Conservation (phyloP, 2,329 filamentous ascomycete genomes). For the Cordyceps pruinosa region DNA sequence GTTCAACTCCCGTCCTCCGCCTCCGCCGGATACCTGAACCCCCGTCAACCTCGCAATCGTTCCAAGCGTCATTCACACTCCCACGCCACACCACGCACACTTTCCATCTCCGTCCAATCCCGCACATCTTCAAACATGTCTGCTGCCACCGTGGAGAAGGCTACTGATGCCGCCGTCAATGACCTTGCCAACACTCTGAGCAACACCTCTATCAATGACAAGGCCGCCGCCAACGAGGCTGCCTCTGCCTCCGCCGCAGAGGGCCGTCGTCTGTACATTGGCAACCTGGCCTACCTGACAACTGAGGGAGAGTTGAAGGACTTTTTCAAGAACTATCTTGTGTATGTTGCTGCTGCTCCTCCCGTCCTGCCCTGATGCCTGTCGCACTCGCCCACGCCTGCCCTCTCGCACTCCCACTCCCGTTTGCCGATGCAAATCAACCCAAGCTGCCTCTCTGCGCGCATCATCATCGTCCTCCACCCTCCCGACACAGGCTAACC, state of each 20-base stretch:
- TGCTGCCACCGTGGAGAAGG: conserved; percentile 59
- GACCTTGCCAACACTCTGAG: conserved; percentile 68
- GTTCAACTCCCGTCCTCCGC: conserved; percentile 45
- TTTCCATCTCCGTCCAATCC: conserved; percentile 31
- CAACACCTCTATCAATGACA: conserved; percentile 60
- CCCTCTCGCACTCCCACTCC: no score
- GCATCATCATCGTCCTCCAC: background rate
- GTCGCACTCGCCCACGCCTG: background rate
- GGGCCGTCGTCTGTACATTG: conserved; percentile 98
- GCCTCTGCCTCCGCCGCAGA: conserved; percentile 96
- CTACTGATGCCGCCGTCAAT: conserved; percentile 60
- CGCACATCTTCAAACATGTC: conserved; percentile 64
- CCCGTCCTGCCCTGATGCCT: background rate
- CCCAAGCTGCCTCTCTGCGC: background rate
- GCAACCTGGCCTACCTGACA: conserved; percentile 99
- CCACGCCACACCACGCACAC: conserved; percentile 40
- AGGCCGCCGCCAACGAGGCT: conserved; percentile 71
- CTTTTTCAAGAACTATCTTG: conserved; percentile 99
- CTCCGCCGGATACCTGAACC: conserved; percentile 22
- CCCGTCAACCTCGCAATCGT: conserved; percentile 38
- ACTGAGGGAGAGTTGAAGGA: conserved; percentile 99
- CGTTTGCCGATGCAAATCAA: background rate
- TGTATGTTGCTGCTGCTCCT: conserved; percentile 63
- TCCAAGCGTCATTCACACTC: conserved; percentile 36
- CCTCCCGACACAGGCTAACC: conserved; percentile 21